phyloP scores from a whole-genome alignment of 441 rosid genomes.

The Gossypium trilobum region DNA sequence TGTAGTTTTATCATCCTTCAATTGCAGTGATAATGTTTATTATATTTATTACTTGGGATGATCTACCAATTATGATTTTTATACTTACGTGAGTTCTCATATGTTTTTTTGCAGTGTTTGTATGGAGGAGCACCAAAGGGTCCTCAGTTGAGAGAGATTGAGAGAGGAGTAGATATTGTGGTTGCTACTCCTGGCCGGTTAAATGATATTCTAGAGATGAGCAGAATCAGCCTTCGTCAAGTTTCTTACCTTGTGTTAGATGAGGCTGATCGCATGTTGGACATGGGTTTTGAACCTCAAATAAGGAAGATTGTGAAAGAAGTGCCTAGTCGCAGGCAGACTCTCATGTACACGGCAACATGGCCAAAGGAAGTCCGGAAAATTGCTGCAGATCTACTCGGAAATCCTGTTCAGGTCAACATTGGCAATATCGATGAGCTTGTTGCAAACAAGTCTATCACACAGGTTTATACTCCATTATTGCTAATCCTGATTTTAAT shows the following conservation, averaged over 20 bases:
- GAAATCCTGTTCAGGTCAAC: slow-evolving; percentile 92
- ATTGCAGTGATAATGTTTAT: neutral
- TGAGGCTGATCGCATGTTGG: slow-evolving; percentile 98
- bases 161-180: slow-evolving; percentile 87
- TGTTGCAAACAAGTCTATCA: slow-evolving; percentile 93
- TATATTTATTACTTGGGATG: neutral
- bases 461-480: slow-evolving; percentile 47
- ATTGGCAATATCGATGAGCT: slow-evolving; percentile 95
- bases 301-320: slow-evolving; percentile 90
- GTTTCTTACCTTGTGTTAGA: slow-evolving; percentile 91
- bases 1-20: neutral
- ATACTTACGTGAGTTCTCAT: slow-evolving; percentile 11
- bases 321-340: slow-evolving; percentile 85
- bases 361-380: slow-evolving; percentile 97
- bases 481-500: slow-evolving; percentile 3
- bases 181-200: slow-evolving; percentile 98
- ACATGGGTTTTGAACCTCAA: slow-evolving; percentile 99
- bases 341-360: slow-evolving; percentile 96
- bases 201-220: slow-evolving; percentile 97
- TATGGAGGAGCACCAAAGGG: slow-evolving; percentile 98
- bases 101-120: slow-evolving; percentile 51
- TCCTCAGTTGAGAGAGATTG: slow-evolving; percentile 81
- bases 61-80: neutral
- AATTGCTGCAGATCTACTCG: slow-evolving; percentile 89
- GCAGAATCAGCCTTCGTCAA: slow-evolving; percentile 73